Base-by-base conservation (phyloP, 2,329 filamentous ascomycete species). In the Colletotrichum viniferum region DNA sequence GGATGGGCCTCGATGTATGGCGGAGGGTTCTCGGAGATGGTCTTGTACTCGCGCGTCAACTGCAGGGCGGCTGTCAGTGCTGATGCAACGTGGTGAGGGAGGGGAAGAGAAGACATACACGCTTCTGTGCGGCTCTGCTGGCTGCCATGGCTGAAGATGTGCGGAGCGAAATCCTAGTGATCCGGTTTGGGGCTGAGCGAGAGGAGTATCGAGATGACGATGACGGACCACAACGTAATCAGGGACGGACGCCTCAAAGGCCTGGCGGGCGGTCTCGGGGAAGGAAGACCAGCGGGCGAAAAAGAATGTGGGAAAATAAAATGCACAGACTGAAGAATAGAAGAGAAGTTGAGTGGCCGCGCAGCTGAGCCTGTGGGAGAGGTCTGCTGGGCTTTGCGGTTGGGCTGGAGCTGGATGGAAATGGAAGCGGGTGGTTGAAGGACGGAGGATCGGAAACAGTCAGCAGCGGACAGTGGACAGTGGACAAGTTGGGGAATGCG, bases 1-100 rank as follows among this genome's bases (percentile, higher is more conserved):
- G 96, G 96, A 82, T 98, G 96, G 16, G 96, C 96, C 66, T 92
- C 89, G 80, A 98, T 98, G 86, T 95, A 98, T 69, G 96, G 95
- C 43, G 96, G 95, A 13, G 96, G 96, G 80, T 96, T 96, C 80
- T 91, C 88, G 18, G 89, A 88, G 78, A 92, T 92, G 77, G 87
- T 86, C 83, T 92, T 92, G 86, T 90, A 92, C 81, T 92, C 90
- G 84, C 90, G 89, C 79, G 90, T 91, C 83, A 92, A 88, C 90
- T 91, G 78, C 68, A 71, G 13, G 26, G 58, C 43, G n/a, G 2
- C 71, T 10, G 71, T 82, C 75, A 84, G 82, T 68, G 74, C 26
- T 24, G 26, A 1, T 18, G 13, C 12, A n/a, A 18, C 32, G 14
- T 14, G 32, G 38, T 34, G 32, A 69, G 30, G 24, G 38, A 69